Conservation (phyloP, 2,329 filamentous ascomycete genomes). For the Cladophialophora carrionii region DNA sequence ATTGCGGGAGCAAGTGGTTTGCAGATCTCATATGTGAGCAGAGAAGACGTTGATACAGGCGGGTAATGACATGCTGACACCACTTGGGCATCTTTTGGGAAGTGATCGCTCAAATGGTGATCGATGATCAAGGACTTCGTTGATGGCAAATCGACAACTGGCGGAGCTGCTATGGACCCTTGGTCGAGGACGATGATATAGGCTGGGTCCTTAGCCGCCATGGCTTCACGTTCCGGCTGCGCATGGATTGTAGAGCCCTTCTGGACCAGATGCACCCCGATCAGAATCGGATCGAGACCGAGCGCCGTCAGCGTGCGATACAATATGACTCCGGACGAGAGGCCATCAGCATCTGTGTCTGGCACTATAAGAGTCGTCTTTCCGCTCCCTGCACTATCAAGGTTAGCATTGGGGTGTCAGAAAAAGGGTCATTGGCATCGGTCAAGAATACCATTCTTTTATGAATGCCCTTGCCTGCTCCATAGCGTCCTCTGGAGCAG, state of each 20-base stretch:
- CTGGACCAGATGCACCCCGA: conserved; percentile 62
- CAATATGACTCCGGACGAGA: conserved; percentile 67
- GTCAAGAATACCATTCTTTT: conserved; percentile 56
- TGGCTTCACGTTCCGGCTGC: conserved; percentile 55
- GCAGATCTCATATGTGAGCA: conserved; percentile 68
- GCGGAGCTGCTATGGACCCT: conserved; percentile 60
- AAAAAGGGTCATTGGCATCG: background rate
- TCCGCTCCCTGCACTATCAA: conserved; percentile 54
- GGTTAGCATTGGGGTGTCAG: conserved; percentile 15
- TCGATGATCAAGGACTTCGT: conserved; percentile 63
- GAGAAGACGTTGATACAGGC: conserved; percentile 66
- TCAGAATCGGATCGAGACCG: conserved; percentile 57
- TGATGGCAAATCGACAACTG: conserved; percentile 56
- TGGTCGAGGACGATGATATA: conserved; percentile 70
- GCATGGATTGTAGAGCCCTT: conserved; percentile 65
- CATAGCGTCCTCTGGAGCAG: conserved; percentile 61
- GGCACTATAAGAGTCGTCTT: conserved; percentile 64
- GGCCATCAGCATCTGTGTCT: conserved; percentile 70
- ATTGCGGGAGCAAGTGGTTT: conserved; percentile 59
- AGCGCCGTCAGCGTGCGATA: conserved; percentile 62
- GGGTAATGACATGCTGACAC: conserved; percentile 67
- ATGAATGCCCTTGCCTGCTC: conserved; percentile 61
- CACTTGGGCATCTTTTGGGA: conserved; percentile 59
- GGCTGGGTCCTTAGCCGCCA: conserved; percentile 55
- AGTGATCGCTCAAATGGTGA: conserved; percentile 65